A percentile compares a stretch with the other conserved stretches of the same genome.
phyloP scores from a whole-genome alignment of 2,329 filamentous ascomycete species.

The Venturia asperata region DNA sequence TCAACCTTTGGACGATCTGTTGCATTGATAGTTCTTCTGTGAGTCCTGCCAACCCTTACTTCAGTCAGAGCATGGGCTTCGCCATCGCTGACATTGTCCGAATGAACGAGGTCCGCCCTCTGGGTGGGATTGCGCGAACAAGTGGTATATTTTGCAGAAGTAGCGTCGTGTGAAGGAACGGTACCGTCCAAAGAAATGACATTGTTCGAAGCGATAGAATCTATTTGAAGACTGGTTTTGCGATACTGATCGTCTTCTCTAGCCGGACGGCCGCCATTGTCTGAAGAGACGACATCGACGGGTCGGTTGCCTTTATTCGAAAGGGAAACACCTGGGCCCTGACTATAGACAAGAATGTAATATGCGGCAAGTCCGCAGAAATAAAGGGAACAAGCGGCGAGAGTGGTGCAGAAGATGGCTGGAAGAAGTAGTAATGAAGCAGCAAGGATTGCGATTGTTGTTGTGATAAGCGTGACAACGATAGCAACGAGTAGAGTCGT shows the following conservation, averaged over 20 bases:
- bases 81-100: neutral
- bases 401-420: conserved; percentile 58
- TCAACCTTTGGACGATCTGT: neutral
- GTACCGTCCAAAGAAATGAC: neutral
- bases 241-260: neutral
- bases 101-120: neutral
- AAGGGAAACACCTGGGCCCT: neutral
- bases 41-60: neutral
- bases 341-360: conserved; percentile 28
- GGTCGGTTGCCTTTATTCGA: neutral
- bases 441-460: conserved; percentile 59
- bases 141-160: neutral
- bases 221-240: neutral
- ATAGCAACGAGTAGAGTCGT: conserved; percentile 50
- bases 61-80: neutral
- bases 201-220: neutral
- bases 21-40: neutral
- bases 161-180: neutral
- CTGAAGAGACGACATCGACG: neutral
- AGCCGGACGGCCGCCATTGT: neutral
- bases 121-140: neutral
- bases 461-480: conserved; percentile 51
- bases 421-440: conserved; percentile 63
- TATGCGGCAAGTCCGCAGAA: conserved; percentile 59
- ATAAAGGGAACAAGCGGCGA: conserved; percentile 58